Evolutionary conservation across 306 rosid species (phyloP), one percentile per base, ranked within the genome.

Genomic region (Ammopiptanthus mongolicus): DNA sequence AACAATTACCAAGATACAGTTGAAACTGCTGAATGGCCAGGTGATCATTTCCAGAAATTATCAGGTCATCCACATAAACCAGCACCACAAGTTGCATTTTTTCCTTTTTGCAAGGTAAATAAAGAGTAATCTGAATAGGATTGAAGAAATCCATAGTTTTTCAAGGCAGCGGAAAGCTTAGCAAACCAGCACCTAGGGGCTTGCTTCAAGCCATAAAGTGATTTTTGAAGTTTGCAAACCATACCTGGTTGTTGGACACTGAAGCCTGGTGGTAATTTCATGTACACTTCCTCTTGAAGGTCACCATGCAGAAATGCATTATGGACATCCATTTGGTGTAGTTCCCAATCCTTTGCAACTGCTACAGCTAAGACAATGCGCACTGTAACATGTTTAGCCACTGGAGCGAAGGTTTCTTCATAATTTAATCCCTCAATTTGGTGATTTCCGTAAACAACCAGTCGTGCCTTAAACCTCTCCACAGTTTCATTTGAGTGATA

Each of bases 171-270:
- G 5, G 23, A 50, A 0, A 50, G 8, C 56, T 50, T 50, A 0
- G 56, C 56, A 17, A 50, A 50, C 56, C 23, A 50, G 6, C 10
- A 50, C 2, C 56, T 5, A 0, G 23, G 23, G 0, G 23, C 56
- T n/a, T 50, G 25, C 0, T 5, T 4, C 8, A 50, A 6, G 1
- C 8, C 39, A 1, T 34, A 5, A 5, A 34, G 39, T 1, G 39
- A 34, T 6, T 34, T 34, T 34, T 3, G 1, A 4, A 17, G 10
- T 4, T 5, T 4, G 9, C 56, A 50, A 0, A 50, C 56, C 23
- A n/a, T 15, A 0, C 23, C 2, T 0, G 21, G 7, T 0, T 50
- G 2, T 0, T 4, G 0, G 1, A 0, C 2, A 0, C 0, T 5
- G 2, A 15, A 50, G 5, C 7, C 9, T 0, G 7, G 55, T 12